Base-by-base conservation (phyloP, 2,329 filamentous ascomycete species). In the Claviceps lovelessii region DNA sequence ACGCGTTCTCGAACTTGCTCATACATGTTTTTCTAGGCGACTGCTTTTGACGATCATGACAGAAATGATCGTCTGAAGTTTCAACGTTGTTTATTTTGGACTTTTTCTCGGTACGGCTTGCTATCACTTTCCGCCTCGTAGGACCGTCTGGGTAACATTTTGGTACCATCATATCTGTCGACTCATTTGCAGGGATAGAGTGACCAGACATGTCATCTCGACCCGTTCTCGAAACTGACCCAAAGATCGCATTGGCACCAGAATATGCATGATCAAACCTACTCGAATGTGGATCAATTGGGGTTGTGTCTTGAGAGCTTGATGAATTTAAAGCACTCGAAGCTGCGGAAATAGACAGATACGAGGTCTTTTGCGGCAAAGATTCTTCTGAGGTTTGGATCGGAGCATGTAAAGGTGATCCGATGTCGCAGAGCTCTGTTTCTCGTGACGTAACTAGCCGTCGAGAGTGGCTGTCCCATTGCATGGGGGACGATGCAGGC, bases 381-480 rank as follows among this genome's bases (percentile, higher is more conserved):
- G 67, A 70, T 23, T 77, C 75, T 13, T 71, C 70, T 3, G 71
- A 72, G 48, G 68, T 68, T 42, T 72, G 67, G 28, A 60, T 49
- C 10, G 65, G 61, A 46, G 61, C 61, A 39, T 69, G 54, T 53
- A 65, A 54, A 19, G 65, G 67, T 33, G 61, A 47, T 31, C 61
- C 63, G 39, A 67, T 61, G 47, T 52, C 58, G 55, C 19, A 56
- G 55, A 51, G 49, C 50, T 70, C 67, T 35, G 63, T 60, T 39
- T 71, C 68, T 47, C 70, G 66, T 51, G 70, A 65, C 23, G 65
- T 61, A 3, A 80, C 71, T 1, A 81, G 67, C 57, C 77, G 72
- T 57, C 77, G 70, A 0, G 77, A 75, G 59, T 80, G 73, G 53
- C 73, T 79, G 57, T 81, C 77, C 78, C 78, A 81, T 51, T 75